Evolutionary conservation across 805 yeast species (phyloP).

Genomic region (Saccharomycopsis sp.): DNA sequence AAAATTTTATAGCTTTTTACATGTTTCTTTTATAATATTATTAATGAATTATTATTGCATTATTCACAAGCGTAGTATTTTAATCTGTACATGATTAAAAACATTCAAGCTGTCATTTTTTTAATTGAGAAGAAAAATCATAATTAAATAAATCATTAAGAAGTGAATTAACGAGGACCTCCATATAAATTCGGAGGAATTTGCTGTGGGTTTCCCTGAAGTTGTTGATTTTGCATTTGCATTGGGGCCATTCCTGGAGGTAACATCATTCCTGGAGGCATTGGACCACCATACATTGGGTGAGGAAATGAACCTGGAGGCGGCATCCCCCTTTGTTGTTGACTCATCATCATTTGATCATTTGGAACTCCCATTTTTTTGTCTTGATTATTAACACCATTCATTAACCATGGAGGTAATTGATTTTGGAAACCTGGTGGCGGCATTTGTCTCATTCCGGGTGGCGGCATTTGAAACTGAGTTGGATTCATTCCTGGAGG

Average conservation of each 20-base stretch:
- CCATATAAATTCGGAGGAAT: conserved; percentile 20
- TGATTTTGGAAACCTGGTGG: conserved; percentile 18
- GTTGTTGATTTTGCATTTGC: not conserved
- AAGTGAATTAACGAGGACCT: conserved; percentile 18
- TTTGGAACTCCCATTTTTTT: conserved; percentile 1
- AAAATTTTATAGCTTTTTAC: conserved; percentile 27
- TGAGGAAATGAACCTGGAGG: conserved; percentile 25
- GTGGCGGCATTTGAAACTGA: conserved; percentile 8
- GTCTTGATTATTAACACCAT: not conserved
- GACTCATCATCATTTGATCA: not conserved
- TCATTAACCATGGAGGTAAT: conserved; percentile 10
- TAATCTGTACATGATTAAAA: too few species aligned
- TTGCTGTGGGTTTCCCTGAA: conserved; percentile 19
- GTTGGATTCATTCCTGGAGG: conserved; percentile 19
- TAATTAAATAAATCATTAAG: too few species aligned
- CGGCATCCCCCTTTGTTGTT: conserved; percentile 18
- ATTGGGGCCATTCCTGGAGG: not conserved
- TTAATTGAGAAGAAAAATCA: too few species aligned
- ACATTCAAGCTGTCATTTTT: too few species aligned
- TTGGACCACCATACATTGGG: too few species aligned
- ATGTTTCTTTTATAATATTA: too few species aligned
- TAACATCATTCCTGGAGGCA: conserved; percentile 1
- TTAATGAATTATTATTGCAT: too few species aligned
- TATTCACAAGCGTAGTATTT: too few species aligned
- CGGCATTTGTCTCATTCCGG: conserved; percentile 3